Evolutionary conservation across 2,329 filamentous ascomycete species (phyloP).

Genomic region (Aureobasidium subglaciale): DNA sequence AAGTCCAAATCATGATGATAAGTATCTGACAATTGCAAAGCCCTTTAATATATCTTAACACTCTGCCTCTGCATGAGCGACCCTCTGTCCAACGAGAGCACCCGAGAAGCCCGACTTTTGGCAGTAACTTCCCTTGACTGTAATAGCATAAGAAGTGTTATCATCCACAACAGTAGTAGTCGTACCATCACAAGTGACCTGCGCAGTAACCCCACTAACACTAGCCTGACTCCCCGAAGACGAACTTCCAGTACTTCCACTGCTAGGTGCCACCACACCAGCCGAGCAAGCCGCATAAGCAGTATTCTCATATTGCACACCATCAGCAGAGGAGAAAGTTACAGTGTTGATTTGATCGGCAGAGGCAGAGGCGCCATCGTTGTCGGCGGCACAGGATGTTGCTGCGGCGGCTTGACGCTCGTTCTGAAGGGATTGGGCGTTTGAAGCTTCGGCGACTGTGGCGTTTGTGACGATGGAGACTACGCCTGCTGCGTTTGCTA

Average conservation of each 20-base stretch:
- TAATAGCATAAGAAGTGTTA: not conserved
- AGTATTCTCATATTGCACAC: not conserved
- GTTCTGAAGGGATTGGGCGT: not conserved
- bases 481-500: not conserved
- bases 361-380: not conserved
- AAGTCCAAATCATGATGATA: no score
- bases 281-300: conserved; percentile 1
- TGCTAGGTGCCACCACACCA: not conserved
- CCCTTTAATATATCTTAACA: no score
- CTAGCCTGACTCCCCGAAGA: conserved; percentile 2
- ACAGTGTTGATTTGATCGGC: conserved; percentile 1
- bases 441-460: not conserved
- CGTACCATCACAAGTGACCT: not conserved
- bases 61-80: not conserved
- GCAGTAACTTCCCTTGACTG: not conserved
- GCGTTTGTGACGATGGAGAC: conserved; percentile 1
- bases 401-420: conserved; percentile 1
- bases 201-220: not conserved
- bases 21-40: no score
- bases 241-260: not conserved
- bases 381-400: conserved; percentile 1
- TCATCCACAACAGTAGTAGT: not conserved
- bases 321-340: not conserved
- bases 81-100: conserved; percentile 1
- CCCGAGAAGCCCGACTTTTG: not conserved